Conservation (phyloP, 768 basidiomycete species). For the Cyathus striatus region DNA sequence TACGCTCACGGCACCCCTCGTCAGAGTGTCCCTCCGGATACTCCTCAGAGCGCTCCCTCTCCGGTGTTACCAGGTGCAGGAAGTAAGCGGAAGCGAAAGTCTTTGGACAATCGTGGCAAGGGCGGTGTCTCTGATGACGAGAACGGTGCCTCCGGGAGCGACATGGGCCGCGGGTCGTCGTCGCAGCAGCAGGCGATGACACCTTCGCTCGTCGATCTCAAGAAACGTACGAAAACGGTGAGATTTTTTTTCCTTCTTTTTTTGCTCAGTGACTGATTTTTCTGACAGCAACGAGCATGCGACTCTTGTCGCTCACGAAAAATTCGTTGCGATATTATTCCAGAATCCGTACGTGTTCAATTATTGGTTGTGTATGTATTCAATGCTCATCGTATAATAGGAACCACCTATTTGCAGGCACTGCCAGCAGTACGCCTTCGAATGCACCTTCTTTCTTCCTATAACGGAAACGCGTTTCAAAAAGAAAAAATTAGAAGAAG, state of each 20-base stretch:
- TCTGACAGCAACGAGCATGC: slow-evolving; percentile 65
- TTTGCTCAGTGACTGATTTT: slow-evolving; percentile 7
- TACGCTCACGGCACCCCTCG: slow-evolving; percentile 51
- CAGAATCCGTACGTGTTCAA: slow-evolving; percentile 42
- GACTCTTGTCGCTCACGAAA: slow-evolving; percentile 89
- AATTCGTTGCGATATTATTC: slow-evolving; percentile 89
- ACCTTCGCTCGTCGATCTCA: slow-evolving; percentile 47
- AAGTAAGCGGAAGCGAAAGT: slow-evolving; percentile 64
- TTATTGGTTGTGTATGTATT: neutral
- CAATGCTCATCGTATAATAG: slow-evolving; percentile 8
- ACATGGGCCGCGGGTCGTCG: slow-evolving; percentile 28
- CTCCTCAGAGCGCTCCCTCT: slow-evolving; percentile 29
- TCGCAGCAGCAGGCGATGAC: slow-evolving; percentile 18
- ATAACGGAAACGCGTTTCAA: slow-evolving; percentile 99
- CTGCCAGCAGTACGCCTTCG: slow-evolving; percentile 90
- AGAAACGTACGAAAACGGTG: slow-evolving; percentile 90
- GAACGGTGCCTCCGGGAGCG: slow-evolving; percentile 42
- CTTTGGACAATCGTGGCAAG: slow-evolving; percentile 31
- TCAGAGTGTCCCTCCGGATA: slow-evolving; percentile 24
- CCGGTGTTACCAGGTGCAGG: slow-evolving; percentile 26
- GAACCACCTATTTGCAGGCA: slow-evolving; percentile 87
- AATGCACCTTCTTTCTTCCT: slow-evolving; percentile 96
- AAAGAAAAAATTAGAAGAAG: slow-evolving; percentile 85
- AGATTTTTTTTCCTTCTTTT: slow-evolving; percentile 7
- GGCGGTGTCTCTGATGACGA: slow-evolving; percentile 62